A percentile compares a stretch with the other conserved stretches of the same genome.
phyloP scores from a whole-genome alignment of 257 asterid genomes.

The Lycium ferocissimum region DNA sequence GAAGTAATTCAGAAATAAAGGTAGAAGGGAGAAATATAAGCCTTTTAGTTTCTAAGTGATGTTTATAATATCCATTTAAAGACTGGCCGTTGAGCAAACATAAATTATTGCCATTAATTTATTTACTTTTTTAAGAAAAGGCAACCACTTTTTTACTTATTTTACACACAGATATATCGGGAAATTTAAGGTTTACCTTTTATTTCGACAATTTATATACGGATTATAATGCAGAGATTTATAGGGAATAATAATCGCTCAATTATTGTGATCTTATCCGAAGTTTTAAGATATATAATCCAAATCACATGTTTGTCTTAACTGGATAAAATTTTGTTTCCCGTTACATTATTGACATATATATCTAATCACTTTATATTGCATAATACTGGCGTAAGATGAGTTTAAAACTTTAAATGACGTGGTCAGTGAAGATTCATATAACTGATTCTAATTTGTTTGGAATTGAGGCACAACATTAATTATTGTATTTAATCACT shows the following conservation, averaged over 20 bases:
- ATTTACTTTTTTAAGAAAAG: neutral
- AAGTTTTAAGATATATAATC: neutral
- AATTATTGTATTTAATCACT: too few relatives aligned
- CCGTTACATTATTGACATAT: neutral
- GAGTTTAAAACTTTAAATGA: neutral
- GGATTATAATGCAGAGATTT: neutral
- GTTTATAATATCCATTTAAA: constrained; percentile 12
- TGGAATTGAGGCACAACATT: too few relatives aligned
- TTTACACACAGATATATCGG: neutral
- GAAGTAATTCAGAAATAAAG: constrained; percentile 6
- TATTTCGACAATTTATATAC: neutral
- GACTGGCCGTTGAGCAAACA: neutral
- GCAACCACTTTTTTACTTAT: neutral
- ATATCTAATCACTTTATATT: neutral
- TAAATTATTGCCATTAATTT: neutral
- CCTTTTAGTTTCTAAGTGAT: neutral
- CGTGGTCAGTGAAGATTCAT: neutral
- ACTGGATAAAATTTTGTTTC: neutral
- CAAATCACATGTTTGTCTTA: neutral
- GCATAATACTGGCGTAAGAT: neutral
- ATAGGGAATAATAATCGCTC: neutral
- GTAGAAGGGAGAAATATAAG: constrained; percentile 16
- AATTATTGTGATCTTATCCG: neutral
- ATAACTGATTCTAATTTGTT: too few relatives aligned
- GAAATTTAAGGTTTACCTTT: neutral